Evolutionary conservation across 2,329 filamentous ascomycete genomes (phyloP), one percentile per base, ranked within the genome.

Genomic region (Scedosporium dehoogii): DNA sequence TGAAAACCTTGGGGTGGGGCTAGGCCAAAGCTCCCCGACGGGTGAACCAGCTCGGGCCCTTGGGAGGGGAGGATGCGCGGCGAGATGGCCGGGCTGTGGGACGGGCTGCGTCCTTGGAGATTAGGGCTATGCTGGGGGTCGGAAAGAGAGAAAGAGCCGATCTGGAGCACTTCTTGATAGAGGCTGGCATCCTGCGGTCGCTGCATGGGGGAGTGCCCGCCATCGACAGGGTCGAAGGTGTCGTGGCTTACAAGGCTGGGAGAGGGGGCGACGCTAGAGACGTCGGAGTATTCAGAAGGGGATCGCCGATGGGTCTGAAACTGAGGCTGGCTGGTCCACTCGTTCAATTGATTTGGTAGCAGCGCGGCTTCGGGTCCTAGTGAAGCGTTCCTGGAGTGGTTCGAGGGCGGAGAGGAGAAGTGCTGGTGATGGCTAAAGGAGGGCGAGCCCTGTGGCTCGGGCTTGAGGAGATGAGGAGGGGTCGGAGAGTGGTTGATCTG

Each of bases 211-310:
- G 92, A 97, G 64, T 90, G 87, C 62, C 88, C 81, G 65, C 85
- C 78, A 42, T 89, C 83, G 60, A 83, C 79, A n/a, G 79, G 75
- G 21, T 96, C 92, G 70, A 96, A 96, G 66, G 79, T 85, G 69
- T 97, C 92, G 64, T 89, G 82, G 67, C 88, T 88, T 29, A 83
- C 83, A 63, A 96, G 76, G 70, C 91, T 91, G 3, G 93, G 93
- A 18, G 93, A 97, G 25, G 87, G 89, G 23, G 90, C 87, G 16
- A 87, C 90, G 18, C 91, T 96, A 4, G 88, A 96, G 5, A 96
- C 87, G 67, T 97, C 93, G 2, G 92, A 96, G 69, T 88, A 91
- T 68, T 97, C 93, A n/a, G 92, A 97, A 1, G 91, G 90, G 44
- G 85, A 87, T 69, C 92, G 85, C 68, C 92, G 84, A 72, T 97